Base-by-base conservation (phyloP, 495 filamentous ascomycete genomes). In the Xylaria longipes region DNA sequence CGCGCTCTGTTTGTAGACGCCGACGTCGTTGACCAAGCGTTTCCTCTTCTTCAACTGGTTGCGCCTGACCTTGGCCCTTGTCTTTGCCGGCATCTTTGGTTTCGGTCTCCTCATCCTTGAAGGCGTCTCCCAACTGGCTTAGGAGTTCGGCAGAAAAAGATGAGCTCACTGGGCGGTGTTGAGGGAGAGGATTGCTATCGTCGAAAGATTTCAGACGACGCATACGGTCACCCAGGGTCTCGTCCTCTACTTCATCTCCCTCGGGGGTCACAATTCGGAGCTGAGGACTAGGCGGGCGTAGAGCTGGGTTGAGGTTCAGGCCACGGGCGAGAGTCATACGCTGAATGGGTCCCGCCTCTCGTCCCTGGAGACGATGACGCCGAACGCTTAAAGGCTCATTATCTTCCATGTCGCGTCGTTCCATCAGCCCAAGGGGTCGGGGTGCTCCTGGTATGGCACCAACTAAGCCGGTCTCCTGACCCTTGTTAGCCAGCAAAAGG, bases 311-410 rank as follows among this genome's bases (percentile, higher is more conserved):
- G 27, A 17, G 14, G 63, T 71, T 77, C 41, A 72, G 63, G 37
- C 72, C 65, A 37, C 73, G 81, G 57, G 71, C 77, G 69, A 79
- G 76, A 9, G 78, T 82, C 77, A 85, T 77, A 68, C 82, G 84
- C 65, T 82, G 80, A 62, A 80, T 81, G 45, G 80, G 66, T 20
- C 76, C 72, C 15, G 74, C 68, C 37, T 80, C 80, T 65, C 69
- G 84, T 63, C 92, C 94, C 66, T 89, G 87, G 20, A 99, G 85
- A 72, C 96, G 85, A 37, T 92, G 92, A 45, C 94, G 89, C 11
- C 96, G 91, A 22, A 84, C 84, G 73, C 93, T 94, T 52, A 99
- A 82, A 7, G 96, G 94, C 75, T 99, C 96, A 61, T 92, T 94
- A 73, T 98, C 96, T 79, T 99, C 96, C 72, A 95, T 81, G 65